A percentile compares a stretch with the other conserved stretches of the same genome.
Conservation (phyloP, 2,329 filamentous ascomycete species). For the Chrysoporthe cubensis region DNA sequence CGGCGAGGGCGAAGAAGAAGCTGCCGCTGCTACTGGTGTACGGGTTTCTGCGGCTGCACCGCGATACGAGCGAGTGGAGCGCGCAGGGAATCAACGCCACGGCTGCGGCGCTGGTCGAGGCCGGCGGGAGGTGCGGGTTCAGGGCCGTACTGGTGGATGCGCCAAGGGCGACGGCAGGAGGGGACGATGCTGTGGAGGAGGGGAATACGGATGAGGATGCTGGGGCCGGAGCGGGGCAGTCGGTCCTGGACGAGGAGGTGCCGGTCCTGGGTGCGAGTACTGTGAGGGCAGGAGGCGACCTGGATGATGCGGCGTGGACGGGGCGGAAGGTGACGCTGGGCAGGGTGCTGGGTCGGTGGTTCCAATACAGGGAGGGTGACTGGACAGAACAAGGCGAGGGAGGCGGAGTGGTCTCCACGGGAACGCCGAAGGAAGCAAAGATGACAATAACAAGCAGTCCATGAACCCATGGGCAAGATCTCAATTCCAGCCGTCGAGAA, state of each 20-base stretch:
- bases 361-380: slow-evolving; percentile 51
- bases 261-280: slow-evolving; percentile 65
- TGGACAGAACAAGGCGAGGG: slow-evolving; percentile 35
- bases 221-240: slow-evolving; percentile 32
- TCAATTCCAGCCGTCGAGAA: slow-evolving; percentile 22
- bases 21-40: slow-evolving; percentile 62
- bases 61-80: slow-evolving; percentile 73
- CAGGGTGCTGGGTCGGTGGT: slow-evolving; percentile 68
- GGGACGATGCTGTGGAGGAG: slow-evolving; percentile 21
- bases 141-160: slow-evolving; percentile 54
- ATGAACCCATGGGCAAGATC: slow-evolving; percentile 1
- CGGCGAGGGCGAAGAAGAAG: slow-evolving; percentile 11
- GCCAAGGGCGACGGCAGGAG: slow-evolving; percentile 31
- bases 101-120: slow-evolving; percentile 65
- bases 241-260: slow-evolving; percentile 52
- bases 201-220: slow-evolving; percentile 12
- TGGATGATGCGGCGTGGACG: slow-evolving; percentile 58
- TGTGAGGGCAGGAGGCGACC: slow-evolving; percentile 45
- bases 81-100: slow-evolving; percentile 71
- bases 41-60: slow-evolving; percentile 67
- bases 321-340: slow-evolving; percentile 62
- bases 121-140: slow-evolving; percentile 52
- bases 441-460: not conserved
- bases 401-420: no score
- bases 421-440: not conserved